A percentile compares a stretch with the other conserved stretches of the same genome.
phyloP scores from a whole-genome alignment of 495 filamentous ascomycete species.

The Penicillium paxilli region DNA sequence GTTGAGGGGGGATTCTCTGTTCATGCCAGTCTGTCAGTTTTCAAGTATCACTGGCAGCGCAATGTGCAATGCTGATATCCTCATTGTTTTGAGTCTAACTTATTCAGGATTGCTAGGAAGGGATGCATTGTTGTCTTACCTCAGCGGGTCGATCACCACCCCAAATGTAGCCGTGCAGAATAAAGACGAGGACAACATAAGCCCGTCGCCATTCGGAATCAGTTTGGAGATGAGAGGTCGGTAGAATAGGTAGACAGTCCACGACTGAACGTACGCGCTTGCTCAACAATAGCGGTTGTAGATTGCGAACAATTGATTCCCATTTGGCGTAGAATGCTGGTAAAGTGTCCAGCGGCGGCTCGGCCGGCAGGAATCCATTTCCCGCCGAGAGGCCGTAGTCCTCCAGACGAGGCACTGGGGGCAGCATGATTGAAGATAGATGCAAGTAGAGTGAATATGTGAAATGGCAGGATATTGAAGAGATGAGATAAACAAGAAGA shows the following conservation, averaged over 20 bases:
- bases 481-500: neutral
- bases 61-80: too few species aligned
- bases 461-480: neutral
- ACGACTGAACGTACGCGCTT: constrained; percentile 75
- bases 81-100: too few species aligned
- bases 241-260: constrained; percentile 77
- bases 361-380: constrained; percentile 84
- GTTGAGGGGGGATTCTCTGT: constrained; percentile 78
- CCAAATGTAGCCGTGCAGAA: constrained; percentile 95
- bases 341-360: constrained; percentile 75
- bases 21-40: constrained; percentile 8
- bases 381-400: constrained; percentile 87
- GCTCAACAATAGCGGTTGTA: constrained; percentile 85
- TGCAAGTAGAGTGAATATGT: too few species aligned
- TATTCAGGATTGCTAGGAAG: too few species aligned
- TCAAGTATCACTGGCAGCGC: neutral
- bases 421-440: constrained; percentile 68
- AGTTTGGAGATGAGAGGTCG: constrained; percentile 72
- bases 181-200: constrained; percentile 83
- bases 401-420: constrained; percentile 71
- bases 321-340: constrained; percentile 91
- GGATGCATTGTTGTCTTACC: constrained; percentile 50
- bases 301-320: constrained; percentile 79
- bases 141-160: constrained; percentile 79
- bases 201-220: constrained; percentile 91